Evolutionary conservation across 305 asterid species (phyloP), one percentile per base, ranked within the genome.

Genomic region (Rubia occidens): DNA sequence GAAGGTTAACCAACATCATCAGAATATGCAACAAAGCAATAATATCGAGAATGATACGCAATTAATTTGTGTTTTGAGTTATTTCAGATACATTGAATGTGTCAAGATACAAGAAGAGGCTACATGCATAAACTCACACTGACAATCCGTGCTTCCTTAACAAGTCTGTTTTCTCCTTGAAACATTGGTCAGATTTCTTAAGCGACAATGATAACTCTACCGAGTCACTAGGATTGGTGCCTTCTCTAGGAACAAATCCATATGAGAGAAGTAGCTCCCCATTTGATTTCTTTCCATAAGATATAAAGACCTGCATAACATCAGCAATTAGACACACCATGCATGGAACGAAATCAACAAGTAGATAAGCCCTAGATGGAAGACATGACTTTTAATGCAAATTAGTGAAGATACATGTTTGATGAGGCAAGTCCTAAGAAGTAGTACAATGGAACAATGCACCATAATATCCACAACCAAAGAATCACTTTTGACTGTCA

Each of bases 171-270:
- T 90, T 93, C 75, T 90, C 96, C 75, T 81, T 84, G 83, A 82
- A 90, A 80, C 95, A 90, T 67, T 84, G 81, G 80, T 93, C 98
- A 8, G 90, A 87, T 83, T 85, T 93, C 67, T 75, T 73, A 67
- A 93, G 77, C 42, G 95, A 85, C 51, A 93, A 76, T 69, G 82
- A 64, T 76, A 93, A 63, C 85, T 90, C 98, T 55, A 84, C 97
- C 0, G 96, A 87, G 70, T 93, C 98, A 44, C 82, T 78, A 29
- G 98, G 94, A 73, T 93, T 93, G 65, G 98, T 87, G 80, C 98
- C 98, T 80, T 92, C 96, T 68, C 88, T 83, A 24, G 98, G 98
- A 78, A 92, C 98, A 79, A 92, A 93, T 76, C 97, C 98, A 70
- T 93, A 93, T 2, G 98, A 93, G 72, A 93, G 97, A 82, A 93